These are phyloP conservation scores for Tubosaeta sp. DNA, from an alignment of 768 basidiomycete genomes.

Conservation along the genomic window DNA sequence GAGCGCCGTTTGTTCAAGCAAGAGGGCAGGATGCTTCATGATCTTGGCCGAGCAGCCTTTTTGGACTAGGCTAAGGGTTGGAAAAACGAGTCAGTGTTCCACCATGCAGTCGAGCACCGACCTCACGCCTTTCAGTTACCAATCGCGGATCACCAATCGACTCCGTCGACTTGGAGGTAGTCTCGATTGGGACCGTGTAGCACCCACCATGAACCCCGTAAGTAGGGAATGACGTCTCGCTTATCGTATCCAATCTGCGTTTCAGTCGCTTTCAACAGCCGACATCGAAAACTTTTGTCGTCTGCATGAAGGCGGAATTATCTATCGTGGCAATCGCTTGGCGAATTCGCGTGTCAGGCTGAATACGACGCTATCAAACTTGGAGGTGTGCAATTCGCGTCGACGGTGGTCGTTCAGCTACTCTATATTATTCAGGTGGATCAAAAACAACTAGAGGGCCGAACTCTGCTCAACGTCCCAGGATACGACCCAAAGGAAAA, in stretches of 20 bases:
- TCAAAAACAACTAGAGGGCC: constrained; percentile 81
- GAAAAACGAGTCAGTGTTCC: constrained; percentile 83
- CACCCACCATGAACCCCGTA: constrained; percentile 94
- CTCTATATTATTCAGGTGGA: constrained; percentile 61
- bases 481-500: constrained; percentile 94
- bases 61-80: constrained; percentile 89
- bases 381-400: constrained; percentile 61
- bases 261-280: constrained; percentile 71
- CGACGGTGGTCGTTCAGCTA: not conserved
- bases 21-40: constrained; percentile 79
- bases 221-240: constrained; percentile 11
- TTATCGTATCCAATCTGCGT: constrained; percentile 2
- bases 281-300: constrained; percentile 90
- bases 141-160: constrained; percentile 88
- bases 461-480: constrained; percentile 84
- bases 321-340: constrained; percentile 94
- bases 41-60: constrained; percentile 90
- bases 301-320: constrained; percentile 83
- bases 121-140: constrained; percentile 56
- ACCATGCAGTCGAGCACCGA: not conserved
- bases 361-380: constrained; percentile 96
- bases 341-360: constrained; percentile 98
- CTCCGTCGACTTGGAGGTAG: constrained; percentile 85
- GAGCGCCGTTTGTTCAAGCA: constrained; percentile 88
- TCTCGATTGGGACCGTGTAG: constrained; percentile 90